Evolutionary conservation across 2,329 filamentous ascomycete species (phyloP).

Genomic region (Beauveria sp.): DNA sequence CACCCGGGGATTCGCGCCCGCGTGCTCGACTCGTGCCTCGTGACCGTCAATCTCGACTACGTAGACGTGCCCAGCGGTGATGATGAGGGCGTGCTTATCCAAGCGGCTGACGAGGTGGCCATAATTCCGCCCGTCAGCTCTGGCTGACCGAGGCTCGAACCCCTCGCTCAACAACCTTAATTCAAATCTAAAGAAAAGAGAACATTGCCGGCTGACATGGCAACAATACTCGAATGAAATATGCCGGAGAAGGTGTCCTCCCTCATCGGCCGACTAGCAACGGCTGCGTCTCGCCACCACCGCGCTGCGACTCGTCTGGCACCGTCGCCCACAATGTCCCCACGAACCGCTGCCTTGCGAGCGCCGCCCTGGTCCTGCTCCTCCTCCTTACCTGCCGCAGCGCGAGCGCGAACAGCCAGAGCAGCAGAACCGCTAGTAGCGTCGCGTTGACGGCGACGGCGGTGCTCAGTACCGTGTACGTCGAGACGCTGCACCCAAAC

Average conservation of each 20-base stretch:
- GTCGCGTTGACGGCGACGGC: slow-evolving; percentile 23
- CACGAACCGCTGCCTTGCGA: neutral
- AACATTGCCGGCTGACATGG: neutral
- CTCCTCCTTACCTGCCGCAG: neutral
- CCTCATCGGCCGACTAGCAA: slow-evolving; percentile 13
- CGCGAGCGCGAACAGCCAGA: slow-evolving; percentile 12
- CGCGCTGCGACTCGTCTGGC: neutral
- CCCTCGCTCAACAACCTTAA: too few relatives aligned
- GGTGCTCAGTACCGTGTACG: slow-evolving; percentile 25
- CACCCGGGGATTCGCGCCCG: slow-evolving; percentile 63
- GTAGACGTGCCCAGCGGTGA: slow-evolving; percentile 55
- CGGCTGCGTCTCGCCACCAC: slow-evolving; percentile 15
- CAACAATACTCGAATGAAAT: neutral
- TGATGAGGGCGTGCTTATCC: slow-evolving; percentile 44
- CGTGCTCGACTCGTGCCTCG: slow-evolving; percentile 63
- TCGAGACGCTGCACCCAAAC: slow-evolving; percentile 29
- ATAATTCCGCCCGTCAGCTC: slow-evolving; percentile 86
- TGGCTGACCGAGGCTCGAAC: slow-evolving; percentile 41
- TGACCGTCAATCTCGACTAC: slow-evolving; percentile 77
- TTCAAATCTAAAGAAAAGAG: too few relatives aligned
- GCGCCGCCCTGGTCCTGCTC: neutral
- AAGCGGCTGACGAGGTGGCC: slow-evolving; percentile 73
- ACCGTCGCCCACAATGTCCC: slow-evolving; percentile 1
- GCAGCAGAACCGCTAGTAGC: slow-evolving; percentile 19
- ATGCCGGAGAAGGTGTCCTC: neutral